Conservation (phyloP, 2,329 filamentous ascomycete species). For the Aspergillus floridensis region DNA sequence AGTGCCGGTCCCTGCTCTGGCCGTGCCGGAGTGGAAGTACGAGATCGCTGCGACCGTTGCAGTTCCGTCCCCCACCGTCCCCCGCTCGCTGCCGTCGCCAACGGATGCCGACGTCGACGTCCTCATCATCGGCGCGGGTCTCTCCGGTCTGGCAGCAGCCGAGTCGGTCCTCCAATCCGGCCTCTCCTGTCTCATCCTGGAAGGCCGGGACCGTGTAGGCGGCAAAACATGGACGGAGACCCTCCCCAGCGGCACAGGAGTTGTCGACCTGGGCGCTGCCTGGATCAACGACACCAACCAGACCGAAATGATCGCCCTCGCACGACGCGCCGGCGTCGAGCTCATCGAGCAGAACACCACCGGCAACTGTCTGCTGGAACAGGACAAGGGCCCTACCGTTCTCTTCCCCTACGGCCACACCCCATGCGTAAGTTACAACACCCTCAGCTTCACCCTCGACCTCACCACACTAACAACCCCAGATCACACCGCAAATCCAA, state of each 20-base stretch:
- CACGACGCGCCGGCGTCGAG: constrained; percentile 34
- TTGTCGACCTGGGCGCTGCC: constrained; percentile 55
- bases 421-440: background rate
- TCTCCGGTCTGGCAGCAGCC: constrained; percentile 40
- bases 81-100: background rate
- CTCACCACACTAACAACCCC: background rate
- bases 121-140: constrained; percentile 41
- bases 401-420: constrained; percentile 21
- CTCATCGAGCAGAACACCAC: constrained; percentile 50
- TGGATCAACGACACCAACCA: constrained; percentile 62
- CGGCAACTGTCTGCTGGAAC: constrained; percentile 47
- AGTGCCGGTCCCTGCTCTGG: constrained; percentile 44
- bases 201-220: constrained; percentile 45
- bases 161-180: constrained; percentile 30
- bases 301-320: constrained; percentile 43
- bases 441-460: background rate
- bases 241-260: constrained; percentile 14
- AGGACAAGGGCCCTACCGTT: constrained; percentile 30
- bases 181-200: constrained; percentile 36
- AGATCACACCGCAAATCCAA: constrained; percentile 23
- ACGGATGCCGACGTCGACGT: constrained; percentile 19
- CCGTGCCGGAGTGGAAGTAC: constrained; percentile 40
- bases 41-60: constrained; percentile 44
- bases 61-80: constrained; percentile 21
- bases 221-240: constrained; percentile 39